Base-by-base conservation (phyloP, 2,329 filamentous ascomycete genomes). In the Aspergillus unguis region DNA sequence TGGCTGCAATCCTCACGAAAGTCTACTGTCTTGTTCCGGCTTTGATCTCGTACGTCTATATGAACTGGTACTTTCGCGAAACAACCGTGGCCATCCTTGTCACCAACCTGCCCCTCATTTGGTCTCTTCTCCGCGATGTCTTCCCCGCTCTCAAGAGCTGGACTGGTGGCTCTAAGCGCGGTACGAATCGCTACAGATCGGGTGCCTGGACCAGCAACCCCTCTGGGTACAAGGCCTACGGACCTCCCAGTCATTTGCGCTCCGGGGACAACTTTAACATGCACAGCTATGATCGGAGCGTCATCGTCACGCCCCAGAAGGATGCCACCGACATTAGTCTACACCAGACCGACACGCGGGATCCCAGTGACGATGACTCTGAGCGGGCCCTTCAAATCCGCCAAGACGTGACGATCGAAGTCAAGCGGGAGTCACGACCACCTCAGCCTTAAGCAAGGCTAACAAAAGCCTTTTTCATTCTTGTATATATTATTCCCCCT, bases 81-180 rank as follows among this genome's bases (percentile, higher is more conserved):
- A 72, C 71, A 5, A 71, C 71, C 1, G 72, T 74, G 11, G 72
- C 71, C 28, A 64, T 77, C 31, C 65, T 79, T 1, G 77, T 81
- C 17, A 78, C 78, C 54, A 80, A 80, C 52, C 63, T 80, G 1
- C 77, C 77, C 0, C 75, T 77, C 38, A 72, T 78, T 9, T 81
- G 78, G 78, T 77, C 77, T 1, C 69, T 80, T 2, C 62, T 80
- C 6, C 70, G 77, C 11, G 75, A 78, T 47, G 59, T 79, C 23
- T 80, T 80, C 67, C 72, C 71, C 2, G 62, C 62, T 1, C 62
- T 73, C 55, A 70, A 68, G 57, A 71, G 68, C 53, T 73, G 71
- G 71, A 71, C 68, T 8, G 70, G 70, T 2, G 69, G 68, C 28
- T 72, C 70, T 7, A 68, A 63, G 48, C 61, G 63, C 27, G 61